Conservation (phyloP, 305 asterid species). For the Fraxinus baroniana region DNA sequence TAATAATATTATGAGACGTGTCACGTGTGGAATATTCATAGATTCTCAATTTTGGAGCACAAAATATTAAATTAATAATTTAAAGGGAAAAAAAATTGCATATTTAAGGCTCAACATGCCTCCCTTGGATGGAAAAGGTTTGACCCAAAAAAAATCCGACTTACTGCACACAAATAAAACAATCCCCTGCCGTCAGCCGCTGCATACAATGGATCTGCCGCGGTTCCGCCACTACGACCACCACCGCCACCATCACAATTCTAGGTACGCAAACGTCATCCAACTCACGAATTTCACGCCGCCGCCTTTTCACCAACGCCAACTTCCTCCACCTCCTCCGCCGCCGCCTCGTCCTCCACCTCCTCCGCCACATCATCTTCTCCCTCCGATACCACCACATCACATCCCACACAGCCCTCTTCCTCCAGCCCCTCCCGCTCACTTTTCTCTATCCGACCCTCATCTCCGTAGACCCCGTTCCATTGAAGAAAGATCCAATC, state of each 20-base stretch:
- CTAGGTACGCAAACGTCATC: constrained; percentile 37
- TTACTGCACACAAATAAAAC: not conserved
- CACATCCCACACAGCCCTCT: constrained; percentile 18
- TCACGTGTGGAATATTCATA: not conserved
- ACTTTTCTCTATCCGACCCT: constrained; percentile 29
- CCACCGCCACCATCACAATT: constrained; percentile 28
- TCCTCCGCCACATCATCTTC: constrained; percentile 24
- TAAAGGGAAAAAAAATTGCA: not conserved
- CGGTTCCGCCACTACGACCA: constrained; percentile 35
- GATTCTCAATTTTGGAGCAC: not conserved
- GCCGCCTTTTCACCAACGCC: constrained; percentile 25
- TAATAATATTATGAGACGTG: not conserved
- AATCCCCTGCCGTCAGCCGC: constrained; percentile 15
- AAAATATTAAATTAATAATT: not conserved
- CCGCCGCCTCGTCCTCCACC: constrained; percentile 19
- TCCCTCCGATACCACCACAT: constrained; percentile 22
- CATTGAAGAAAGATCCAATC: constrained; percentile 24
- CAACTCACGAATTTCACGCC: constrained; percentile 38
- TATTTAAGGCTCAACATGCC: not conserved
- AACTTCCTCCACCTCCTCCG: constrained; percentile 33
- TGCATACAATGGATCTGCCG: constrained; percentile 40
- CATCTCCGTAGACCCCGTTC: constrained; percentile 14
- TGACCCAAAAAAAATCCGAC: not conserved
- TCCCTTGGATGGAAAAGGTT: not conserved
- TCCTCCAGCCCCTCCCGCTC: constrained; percentile 23